A percentile compares a stretch with the other conserved stretches of the same genome.
These are phyloP conservation scores for Hypoxylon sp. DNA, from an alignment of 2,329 filamentous ascomycete species.

Conservation along the genomic window DNA sequence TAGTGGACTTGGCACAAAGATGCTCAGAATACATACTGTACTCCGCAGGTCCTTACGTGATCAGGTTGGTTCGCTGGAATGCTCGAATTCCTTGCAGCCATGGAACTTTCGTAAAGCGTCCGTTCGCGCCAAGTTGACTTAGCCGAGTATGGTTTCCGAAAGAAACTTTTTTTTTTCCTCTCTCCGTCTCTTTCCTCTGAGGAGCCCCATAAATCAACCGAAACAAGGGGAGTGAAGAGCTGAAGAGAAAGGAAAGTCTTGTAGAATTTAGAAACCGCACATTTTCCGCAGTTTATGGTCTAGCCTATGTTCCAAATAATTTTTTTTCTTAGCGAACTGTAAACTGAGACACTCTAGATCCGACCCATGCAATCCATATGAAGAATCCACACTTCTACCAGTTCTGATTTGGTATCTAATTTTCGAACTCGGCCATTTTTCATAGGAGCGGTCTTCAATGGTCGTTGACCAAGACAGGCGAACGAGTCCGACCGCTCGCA, in stretches of 20 bases:
- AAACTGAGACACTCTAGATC: conserved; percentile 45
- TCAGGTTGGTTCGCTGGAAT: conserved; percentile 18
- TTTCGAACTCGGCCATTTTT: conserved; percentile 38
- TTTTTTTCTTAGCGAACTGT: conserved; percentile 33
- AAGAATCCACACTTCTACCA: conserved; percentile 32
- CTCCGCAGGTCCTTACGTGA: conserved; percentile 11
- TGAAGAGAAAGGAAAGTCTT: conserved; percentile 14
- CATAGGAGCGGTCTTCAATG: conserved; percentile 15
- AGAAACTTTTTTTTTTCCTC: conserved; percentile 32
- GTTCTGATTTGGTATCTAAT: conserved; percentile 37
- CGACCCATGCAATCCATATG: conserved; percentile 27
- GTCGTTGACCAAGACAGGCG: conserved; percentile 22
- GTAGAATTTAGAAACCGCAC: conserved; percentile 19
- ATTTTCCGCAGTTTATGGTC: conserved; percentile 34
- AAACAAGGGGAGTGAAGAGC: conserved; percentile 17
- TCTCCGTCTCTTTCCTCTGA: conserved; percentile 8
- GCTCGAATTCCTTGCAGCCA: conserved; percentile 17
- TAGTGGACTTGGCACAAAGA: neutral
- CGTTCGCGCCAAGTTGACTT: conserved; percentile 32
- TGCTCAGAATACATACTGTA: conserved; percentile 13
- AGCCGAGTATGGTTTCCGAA: conserved; percentile 31
- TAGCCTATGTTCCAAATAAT: conserved; percentile 40
- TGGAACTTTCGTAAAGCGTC: conserved; percentile 33
- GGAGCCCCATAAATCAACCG: conserved; percentile 9
- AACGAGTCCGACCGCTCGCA: conserved; percentile 34